Evolutionary conservation across 164 flowering plant genomes (phyloP).

Genomic region (Nelumbo lutea): DNA sequence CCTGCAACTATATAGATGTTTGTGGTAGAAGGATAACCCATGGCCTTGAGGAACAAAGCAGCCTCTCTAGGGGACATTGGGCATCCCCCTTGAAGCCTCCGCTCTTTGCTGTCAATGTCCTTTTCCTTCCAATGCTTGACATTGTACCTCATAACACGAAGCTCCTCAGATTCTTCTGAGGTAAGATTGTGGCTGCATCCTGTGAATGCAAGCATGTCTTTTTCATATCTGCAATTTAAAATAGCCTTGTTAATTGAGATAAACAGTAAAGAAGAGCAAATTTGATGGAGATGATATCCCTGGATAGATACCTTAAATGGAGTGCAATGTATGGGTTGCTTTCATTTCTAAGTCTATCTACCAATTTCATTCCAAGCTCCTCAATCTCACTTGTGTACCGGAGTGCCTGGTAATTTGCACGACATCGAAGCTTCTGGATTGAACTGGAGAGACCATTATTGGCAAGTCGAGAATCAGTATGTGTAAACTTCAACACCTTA

Average conservation of each 20-base stretch:
- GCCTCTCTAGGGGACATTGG: conserved; percentile 79
- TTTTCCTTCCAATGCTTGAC: conserved; percentile 76
- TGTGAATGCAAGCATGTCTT: conserved; percentile 80
- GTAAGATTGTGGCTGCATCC: conserved; percentile 75
- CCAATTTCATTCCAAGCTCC: conserved; percentile 51
- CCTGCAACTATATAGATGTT: conserved; percentile 70
- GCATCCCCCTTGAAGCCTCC: conserved; percentile 59
- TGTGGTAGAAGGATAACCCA: conserved; percentile 69
- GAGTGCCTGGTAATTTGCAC: conserved; percentile 71
- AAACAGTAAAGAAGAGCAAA: too few species aligned
- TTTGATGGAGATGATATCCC: too few species aligned
- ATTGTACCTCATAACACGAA: conserved; percentile 47
- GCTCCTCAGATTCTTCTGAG: conserved; percentile 44
- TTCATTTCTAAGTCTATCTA: conserved; percentile 48
- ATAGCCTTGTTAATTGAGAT: neutral
- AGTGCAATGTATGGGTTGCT: conserved; percentile 64
- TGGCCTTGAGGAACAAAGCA: conserved; percentile 61
- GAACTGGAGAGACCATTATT: conserved; percentile 33
- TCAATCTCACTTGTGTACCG: conserved; percentile 49
- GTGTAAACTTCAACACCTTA: conserved; percentile 56
- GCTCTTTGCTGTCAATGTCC: conserved; percentile 46
- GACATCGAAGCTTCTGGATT: conserved; percentile 71
- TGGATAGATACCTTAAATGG: conserved; percentile 55
- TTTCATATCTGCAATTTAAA: conserved; percentile 53
- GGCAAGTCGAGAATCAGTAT: conserved; percentile 70